phyloP scores from a whole-genome alignment of 495 filamentous ascomycete genomes.

The Beverwykella pulmonaria region DNA sequence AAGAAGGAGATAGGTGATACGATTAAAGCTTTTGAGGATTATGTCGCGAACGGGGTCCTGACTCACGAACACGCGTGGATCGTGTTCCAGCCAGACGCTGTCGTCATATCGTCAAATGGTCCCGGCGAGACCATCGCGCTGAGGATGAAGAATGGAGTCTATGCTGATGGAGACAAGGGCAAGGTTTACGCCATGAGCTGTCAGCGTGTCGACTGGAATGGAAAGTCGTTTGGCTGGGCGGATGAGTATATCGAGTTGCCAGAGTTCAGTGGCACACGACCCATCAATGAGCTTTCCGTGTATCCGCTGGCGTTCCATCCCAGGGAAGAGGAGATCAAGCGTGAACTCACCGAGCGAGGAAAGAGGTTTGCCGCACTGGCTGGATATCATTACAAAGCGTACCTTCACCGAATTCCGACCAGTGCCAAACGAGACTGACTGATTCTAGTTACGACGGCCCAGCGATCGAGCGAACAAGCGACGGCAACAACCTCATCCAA shows the following conservation, averaged over 20 bases:
- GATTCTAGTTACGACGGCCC: conserved; percentile 47
- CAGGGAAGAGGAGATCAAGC: conserved; percentile 45
- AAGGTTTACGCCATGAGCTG: conserved; percentile 40
- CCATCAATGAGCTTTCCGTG: conserved; percentile 56
- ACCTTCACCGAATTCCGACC: conserved; percentile 26
- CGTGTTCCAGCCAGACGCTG: conserved; percentile 53
- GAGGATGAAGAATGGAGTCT: conserved; percentile 39
- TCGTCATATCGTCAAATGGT: conserved; percentile 45
- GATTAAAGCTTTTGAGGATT: conserved; percentile 58
- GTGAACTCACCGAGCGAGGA: conserved; percentile 41
- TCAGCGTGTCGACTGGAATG: conserved; percentile 61
- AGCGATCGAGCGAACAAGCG: conserved; percentile 41
- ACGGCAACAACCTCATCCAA: conserved; percentile 46
- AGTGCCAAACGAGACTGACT: neutral
- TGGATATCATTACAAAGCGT: conserved; percentile 63
- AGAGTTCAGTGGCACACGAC: conserved; percentile 57
- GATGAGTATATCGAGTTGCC: conserved; percentile 49
- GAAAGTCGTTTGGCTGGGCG: conserved; percentile 57
- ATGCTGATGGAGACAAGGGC: conserved; percentile 37
- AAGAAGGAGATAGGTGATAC: conserved; percentile 60
- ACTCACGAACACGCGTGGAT: conserved; percentile 61
- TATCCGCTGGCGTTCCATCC: conserved; percentile 62
- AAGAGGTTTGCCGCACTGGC: conserved; percentile 47
- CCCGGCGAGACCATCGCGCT: conserved; percentile 46
- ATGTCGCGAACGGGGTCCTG: conserved; percentile 59